Percentiles rank a stretch among this genome's conserved stretches.
Evolutionary conservation across 345 rosid species (phyloP).

Genomic region (Gossypioides kirkii): DNA sequence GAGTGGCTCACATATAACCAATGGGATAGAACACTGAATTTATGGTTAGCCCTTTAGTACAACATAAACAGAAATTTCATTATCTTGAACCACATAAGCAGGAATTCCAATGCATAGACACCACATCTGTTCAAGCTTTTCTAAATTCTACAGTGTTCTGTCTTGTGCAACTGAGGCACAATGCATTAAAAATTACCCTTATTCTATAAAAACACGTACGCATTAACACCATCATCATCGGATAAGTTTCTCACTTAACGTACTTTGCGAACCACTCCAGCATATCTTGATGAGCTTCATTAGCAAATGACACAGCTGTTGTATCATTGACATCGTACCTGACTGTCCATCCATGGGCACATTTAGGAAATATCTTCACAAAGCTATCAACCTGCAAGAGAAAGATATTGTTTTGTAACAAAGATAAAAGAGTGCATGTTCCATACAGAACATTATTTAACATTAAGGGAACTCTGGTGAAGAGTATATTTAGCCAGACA

Average conservation of each 20-base stretch:
- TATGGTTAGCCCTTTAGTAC: background rate
- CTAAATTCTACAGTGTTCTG: background rate
- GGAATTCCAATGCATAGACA: background rate
- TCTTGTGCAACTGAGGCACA: background rate
- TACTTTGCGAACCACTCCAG: slow-evolving; percentile 54
- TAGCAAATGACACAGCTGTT: slow-evolving; percentile 45
- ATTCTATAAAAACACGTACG: background rate
- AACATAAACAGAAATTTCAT: background rate
- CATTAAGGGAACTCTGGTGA: too few relatives aligned
- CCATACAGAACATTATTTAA: too few relatives aligned
- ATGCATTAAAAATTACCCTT: background rate
- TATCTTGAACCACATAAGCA: background rate
- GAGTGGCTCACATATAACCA: background rate
- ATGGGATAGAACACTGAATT: background rate
- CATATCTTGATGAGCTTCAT: slow-evolving; percentile 64
- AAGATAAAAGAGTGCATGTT: background rate
- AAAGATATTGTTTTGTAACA: background rate
- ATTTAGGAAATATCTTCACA: slow-evolving; percentile 75
- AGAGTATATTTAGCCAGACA: too few relatives aligned
- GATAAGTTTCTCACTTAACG: slow-evolving; percentile 39
- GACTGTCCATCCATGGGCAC: slow-evolving; percentile 70
- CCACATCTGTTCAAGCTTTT: background rate
- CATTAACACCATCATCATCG: background rate
- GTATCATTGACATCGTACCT: slow-evolving; percentile 50
- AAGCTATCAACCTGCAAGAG: slow-evolving; percentile 41